Percentiles rank a stretch among this genome's conserved stretches.
phyloP scores from a whole-genome alignment of 2,329 filamentous ascomycete genomes.

The Cladosporium sphaerospermum region DNA sequence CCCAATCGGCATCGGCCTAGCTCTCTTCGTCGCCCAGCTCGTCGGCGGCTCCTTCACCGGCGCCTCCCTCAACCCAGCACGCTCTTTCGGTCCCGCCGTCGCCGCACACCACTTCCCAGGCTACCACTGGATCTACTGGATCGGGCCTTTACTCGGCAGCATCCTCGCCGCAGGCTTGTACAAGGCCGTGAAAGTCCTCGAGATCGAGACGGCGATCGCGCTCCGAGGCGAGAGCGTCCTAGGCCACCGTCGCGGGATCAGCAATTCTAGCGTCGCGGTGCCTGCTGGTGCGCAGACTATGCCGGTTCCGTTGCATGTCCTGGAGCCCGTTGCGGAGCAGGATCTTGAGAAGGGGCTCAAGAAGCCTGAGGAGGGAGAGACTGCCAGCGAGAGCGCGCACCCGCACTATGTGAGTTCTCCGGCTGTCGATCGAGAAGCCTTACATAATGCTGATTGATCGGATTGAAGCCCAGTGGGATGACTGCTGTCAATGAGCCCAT shows the following conservation, averaged over 20 bases:
- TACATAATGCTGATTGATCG: neutral
- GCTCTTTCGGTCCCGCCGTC: conserved; percentile 25
- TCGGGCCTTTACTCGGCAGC: conserved; percentile 15
- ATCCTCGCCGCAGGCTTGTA: conserved; percentile 14
- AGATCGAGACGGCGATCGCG: conserved; percentile 2
- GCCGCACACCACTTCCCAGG: conserved; percentile 12
- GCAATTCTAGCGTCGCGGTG: neutral
- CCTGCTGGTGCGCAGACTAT: neutral
- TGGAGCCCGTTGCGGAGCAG: conserved; percentile 7
- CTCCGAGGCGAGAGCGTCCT: conserved; percentile 9
- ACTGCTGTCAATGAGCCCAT: neutral
- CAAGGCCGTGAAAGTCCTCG: conserved; percentile 10
- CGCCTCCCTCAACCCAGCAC: conserved; percentile 29
- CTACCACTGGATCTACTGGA: conserved; percentile 20
- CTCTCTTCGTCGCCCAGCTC: conserved; percentile 37
- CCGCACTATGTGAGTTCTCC: neutral
- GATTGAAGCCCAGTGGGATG: neutral
- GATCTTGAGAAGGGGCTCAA: conserved; percentile 10
- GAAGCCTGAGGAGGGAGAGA: neutral
- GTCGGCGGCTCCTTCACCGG: conserved; percentile 30
- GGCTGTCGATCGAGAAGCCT: neutral
- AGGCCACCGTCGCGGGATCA: neutral
- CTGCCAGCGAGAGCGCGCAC: neutral
- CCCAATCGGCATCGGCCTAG: conserved; percentile 23
- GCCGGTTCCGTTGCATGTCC: neutral